Evolutionary conservation across 768 basidiomycete species (phyloP), one percentile per base, ranked within the genome.

Genomic region (Pilatotrama ljubarskyi): DNA sequence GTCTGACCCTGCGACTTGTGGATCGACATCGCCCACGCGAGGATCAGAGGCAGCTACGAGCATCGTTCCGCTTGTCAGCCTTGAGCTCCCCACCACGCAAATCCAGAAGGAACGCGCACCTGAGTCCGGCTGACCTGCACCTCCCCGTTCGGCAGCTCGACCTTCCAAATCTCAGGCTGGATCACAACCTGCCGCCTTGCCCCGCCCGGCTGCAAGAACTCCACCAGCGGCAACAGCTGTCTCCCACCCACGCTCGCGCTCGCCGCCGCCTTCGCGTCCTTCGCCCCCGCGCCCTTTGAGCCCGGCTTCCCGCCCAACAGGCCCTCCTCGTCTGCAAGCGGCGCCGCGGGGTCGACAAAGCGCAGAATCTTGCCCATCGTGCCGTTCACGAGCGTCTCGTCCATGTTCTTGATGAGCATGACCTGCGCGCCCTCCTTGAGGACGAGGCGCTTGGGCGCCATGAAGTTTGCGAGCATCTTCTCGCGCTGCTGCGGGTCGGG

Each of bases 1-100:
- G 97, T 98, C 73, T 98, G 97, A 10, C 97, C 97, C 73, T 99
- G 97, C 11, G 91, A 91, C 72, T 99, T 99, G 74, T 99, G 97
- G 63, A 98, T 98, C 47, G 90, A 92, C 93, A 98, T 96, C 0
- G 96, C 95, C 96, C 95, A 98, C 0, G 95, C 83, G 38, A 96
- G 80, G 59, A 97, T 95, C 24, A 98, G 71, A 0, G 93, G 93
- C 1, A 96, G 72, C 92, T 95, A 64, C 10, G 11, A 35, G 17
- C n/a, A 29, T 10, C 14, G 44, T n/a, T n/a, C n/a, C n/a, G n/a
- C n/a, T n/a, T n/a, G n/a, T 43, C n/a, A 58, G 43, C 38, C 32
- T 36, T 37, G 29, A 10, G 2, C 36, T 4, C 32, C 2, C 10
- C 20, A 40, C 20, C 17, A 42, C 20, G 22, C 11, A 29, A 40